Evolutionary conservation across 129 eudicot species (phyloP).

Genomic region (Scalesia atractyloides): DNA sequence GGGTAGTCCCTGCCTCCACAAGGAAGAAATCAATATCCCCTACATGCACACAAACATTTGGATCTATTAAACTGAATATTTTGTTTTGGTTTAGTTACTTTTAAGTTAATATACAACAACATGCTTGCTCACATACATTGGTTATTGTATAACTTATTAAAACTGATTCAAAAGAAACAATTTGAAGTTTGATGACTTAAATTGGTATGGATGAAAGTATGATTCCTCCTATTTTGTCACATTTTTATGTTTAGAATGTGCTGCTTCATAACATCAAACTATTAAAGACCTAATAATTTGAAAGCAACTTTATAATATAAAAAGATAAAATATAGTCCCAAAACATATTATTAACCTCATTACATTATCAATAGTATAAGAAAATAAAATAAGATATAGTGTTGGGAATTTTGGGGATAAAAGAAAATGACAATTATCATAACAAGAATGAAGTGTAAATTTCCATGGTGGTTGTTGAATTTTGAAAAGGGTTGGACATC

Average conservation of each 20-base stretch:
- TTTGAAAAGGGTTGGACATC: conserved; percentile 9
- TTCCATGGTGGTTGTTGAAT: conserved; percentile 40
- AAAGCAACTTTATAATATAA: not conserved
- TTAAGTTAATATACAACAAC: too few species aligned
- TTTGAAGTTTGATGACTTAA: not conserved
- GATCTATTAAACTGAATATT: too few species aligned
- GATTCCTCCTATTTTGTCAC: not conserved
- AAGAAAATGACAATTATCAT: conserved; percentile 9
- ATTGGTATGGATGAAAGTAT: not conserved
- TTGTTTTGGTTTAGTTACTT: too few species aligned
- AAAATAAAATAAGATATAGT: not conserved
- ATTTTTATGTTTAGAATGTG: not conserved
- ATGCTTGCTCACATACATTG: not conserved
- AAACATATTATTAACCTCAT: not conserved
- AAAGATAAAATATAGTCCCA: not conserved
- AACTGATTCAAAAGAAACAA: not conserved
- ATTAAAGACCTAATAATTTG: not conserved
- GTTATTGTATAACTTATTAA: not conserved
- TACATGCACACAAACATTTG: too few species aligned
- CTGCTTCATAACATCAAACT: not conserved
- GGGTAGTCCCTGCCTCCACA: too few species aligned
- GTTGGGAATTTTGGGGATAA: not conserved
- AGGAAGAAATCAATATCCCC: too few species aligned
- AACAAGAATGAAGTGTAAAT: conserved; percentile 26
- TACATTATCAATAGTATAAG: not conserved